These are phyloP conservation scores for Datura wrightii DNA, from an alignment of 257 asterid genomes.

Conservation along the genomic window DNA sequence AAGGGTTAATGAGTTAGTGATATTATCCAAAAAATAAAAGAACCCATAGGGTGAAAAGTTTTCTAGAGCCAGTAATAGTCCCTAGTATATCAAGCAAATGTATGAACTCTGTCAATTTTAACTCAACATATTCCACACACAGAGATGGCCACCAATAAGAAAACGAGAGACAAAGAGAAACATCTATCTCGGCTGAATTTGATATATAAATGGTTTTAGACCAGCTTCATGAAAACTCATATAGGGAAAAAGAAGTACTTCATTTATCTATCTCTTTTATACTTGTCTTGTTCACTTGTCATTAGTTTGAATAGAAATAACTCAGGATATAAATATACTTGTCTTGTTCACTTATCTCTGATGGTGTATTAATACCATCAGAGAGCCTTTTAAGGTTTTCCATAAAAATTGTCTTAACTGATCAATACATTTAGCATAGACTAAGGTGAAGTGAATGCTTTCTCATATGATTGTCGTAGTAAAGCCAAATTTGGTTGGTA, in stretches of 20 bases:
- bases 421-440: too few relatives aligned
- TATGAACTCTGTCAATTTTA: not conserved
- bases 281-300: not conserved
- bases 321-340: not conserved
- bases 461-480: too few relatives aligned
- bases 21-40: not conserved
- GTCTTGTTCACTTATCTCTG: too few relatives aligned
- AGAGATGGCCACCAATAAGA: not conserved
- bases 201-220: not conserved
- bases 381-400: too few relatives aligned
- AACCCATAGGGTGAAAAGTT: not conserved
- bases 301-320: not conserved
- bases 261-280: not conserved
- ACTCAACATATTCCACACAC: not conserved
- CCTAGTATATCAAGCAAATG: not conserved
- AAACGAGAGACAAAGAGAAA: not conserved
- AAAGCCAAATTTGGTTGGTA: too few relatives aligned
- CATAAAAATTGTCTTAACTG: too few relatives aligned
- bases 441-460: too few relatives aligned
- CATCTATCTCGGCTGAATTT: not conserved
- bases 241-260: not conserved
- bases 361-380: too few relatives aligned
- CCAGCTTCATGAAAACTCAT: conserved; percentile 10
- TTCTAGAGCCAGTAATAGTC: not conserved
- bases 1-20: conserved; percentile 1